phyloP scores from a whole-genome alignment of 345 rosid species.

The Adansonia digitata region DNA sequence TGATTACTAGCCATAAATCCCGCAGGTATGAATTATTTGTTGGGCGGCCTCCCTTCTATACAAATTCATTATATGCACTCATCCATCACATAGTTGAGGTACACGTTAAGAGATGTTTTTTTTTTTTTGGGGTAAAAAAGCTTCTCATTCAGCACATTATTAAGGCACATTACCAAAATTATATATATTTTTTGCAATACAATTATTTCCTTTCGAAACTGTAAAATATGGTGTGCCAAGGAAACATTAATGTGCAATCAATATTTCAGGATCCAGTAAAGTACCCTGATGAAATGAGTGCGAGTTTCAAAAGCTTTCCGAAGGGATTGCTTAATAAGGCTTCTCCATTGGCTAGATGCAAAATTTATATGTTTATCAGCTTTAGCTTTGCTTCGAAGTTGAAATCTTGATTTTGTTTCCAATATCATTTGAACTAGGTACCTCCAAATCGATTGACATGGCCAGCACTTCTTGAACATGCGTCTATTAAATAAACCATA shows the following conservation, averaged over 20 bases:
- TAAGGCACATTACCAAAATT: not conserved
- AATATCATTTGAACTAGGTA: slow-evolving; percentile 44
- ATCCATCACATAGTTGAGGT: slow-evolving; percentile 97
- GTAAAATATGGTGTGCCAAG: slow-evolving; percentile 10
- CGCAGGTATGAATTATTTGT: slow-evolving; percentile 93
- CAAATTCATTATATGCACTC: slow-evolving; percentile 95
- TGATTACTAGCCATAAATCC: slow-evolving; percentile 7
- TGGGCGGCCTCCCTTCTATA: slow-evolving; percentile 98
- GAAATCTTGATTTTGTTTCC: not conserved
- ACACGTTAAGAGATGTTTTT: slow-evolving; percentile 1
- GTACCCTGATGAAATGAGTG: slow-evolving; percentile 91
- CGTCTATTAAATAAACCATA: slow-evolving; percentile 72
- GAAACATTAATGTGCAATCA: slow-evolving; percentile 31
- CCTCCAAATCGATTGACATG: slow-evolving; percentile 91
- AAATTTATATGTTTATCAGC: not conserved
- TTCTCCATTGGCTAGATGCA: not conserved
- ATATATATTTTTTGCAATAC: not conserved
- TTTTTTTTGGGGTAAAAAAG: no score
- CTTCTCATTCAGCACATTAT: not conserved
- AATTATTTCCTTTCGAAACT: not conserved
- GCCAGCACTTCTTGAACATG: slow-evolving; percentile 95
- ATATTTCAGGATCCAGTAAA: slow-evolving; percentile 87
- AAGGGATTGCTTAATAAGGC: slow-evolving; percentile 97
- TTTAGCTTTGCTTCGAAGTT: slow-evolving; percentile 8
- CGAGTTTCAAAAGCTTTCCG: slow-evolving; percentile 76